Percentiles rank a stretch among this genome's conserved stretches.
phyloP scores from a whole-genome alignment of 345 rosid genomes.

The Brassica cretica region DNA sequence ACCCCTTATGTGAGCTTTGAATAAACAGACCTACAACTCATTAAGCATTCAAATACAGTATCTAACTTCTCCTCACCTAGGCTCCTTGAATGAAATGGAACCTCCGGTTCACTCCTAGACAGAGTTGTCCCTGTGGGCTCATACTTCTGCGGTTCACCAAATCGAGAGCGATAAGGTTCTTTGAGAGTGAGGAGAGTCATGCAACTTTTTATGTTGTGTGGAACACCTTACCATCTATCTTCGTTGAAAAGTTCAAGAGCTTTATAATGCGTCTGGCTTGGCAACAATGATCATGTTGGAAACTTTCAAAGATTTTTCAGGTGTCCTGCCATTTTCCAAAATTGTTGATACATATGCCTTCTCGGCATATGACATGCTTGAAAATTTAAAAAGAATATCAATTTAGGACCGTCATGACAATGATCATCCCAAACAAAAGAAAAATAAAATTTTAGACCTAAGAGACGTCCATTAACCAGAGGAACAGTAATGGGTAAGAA shows the following conservation, averaged over 20 bases:
- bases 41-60: background rate
- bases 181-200: background rate
- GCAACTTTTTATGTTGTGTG: background rate
- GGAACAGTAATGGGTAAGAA: no score
- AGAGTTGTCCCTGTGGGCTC: slow-evolving; percentile 83
- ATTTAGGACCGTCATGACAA: background rate
- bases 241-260: slow-evolving; percentile 68
- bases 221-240: slow-evolving; percentile 57
- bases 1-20: background rate
- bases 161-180: background rate
- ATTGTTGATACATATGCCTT: slow-evolving; percentile 56
- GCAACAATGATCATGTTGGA: slow-evolving; percentile 63
- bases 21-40: background rate
- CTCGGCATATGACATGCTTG: slow-evolving; percentile 69
- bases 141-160: slow-evolving; percentile 56
- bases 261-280: slow-evolving; percentile 58
- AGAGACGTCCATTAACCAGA: background rate
- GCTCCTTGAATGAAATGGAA: slow-evolving; percentile 39
- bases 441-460: background rate
- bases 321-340: slow-evolving; percentile 54
- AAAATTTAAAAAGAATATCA: slow-evolving; percentile 8
- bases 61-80: background rate
- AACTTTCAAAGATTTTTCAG: slow-evolving; percentile 46
- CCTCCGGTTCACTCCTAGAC: slow-evolving; percentile 59
- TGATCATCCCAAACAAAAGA: background rate